These are phyloP conservation scores for Jackrogersella multiformis DNA, from an alignment of 495 filamentous ascomycete species.

Conservation along the genomic window DNA sequence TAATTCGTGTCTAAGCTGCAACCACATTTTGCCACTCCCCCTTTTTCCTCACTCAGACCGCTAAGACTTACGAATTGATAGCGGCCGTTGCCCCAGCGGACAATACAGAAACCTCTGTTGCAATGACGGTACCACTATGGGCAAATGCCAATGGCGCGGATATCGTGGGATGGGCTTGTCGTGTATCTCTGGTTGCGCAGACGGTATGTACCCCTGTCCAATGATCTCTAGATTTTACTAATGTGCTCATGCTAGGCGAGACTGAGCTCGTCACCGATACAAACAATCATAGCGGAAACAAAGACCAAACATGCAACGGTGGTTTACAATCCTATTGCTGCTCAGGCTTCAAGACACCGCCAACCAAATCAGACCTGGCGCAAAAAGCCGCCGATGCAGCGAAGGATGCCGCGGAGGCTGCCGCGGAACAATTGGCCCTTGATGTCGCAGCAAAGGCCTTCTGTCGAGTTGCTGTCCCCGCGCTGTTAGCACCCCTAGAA, in stretches of 20 bases:
- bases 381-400: background rate
- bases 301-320: background rate
- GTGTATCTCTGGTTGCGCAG: slow-evolving; percentile 51
- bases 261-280: slow-evolving; percentile 35
- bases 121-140: slow-evolving; percentile 50
- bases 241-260: background rate
- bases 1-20: background rate
- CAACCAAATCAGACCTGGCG: background rate
- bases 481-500: background rate
- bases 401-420: background rate
- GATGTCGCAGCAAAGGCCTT: background rate
- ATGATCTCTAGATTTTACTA: background rate
- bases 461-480: background rate
- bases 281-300: background rate
- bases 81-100: background rate
- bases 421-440: background rate
- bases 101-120: slow-evolving; percentile 36
- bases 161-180: background rate
- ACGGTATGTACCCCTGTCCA: slow-evolving; percentile 19
- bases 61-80: background rate
- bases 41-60: too few relatives aligned
- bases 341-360: background rate
- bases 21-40: too few relatives aligned
- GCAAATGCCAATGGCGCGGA: slow-evolving; percentile 52
- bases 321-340: background rate